Percentiles rank a stretch among this genome's conserved stretches.
These are phyloP conservation scores for Podosphaera xanthii DNA, from an alignment of 2,329 filamentous ascomycete genomes.

Conservation along the genomic window DNA sequence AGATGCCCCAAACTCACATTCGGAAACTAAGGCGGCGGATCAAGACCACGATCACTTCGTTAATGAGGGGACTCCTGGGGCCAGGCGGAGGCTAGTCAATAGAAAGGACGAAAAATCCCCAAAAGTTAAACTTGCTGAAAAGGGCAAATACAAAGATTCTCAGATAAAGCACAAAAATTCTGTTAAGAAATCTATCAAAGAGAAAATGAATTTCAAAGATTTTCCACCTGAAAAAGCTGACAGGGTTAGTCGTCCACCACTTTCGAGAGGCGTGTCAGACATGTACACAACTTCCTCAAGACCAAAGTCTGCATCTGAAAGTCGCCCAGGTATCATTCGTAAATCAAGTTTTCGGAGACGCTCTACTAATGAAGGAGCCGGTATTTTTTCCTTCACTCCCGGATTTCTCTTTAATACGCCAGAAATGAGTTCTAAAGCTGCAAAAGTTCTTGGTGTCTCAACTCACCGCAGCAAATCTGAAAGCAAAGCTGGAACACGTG, in stretches of 20 bases:
- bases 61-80: constrained; percentile 49
- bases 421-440: constrained; percentile 51
- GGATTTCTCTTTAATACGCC: constrained; percentile 30
- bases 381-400: constrained; percentile 48
- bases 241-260: constrained; percentile 20
- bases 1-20: constrained; percentile 18
- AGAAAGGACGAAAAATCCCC: constrained; percentile 18
- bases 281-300: constrained; percentile 50
- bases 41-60: constrained; percentile 60
- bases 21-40: constrained; percentile 30
- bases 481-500: constrained; percentile 24
- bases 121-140: not conserved
- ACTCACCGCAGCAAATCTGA: constrained; percentile 24
- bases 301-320: constrained; percentile 45
- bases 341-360: constrained; percentile 42
- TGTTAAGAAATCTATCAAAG: constrained; percentile 14
- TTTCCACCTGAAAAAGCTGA: constrained; percentile 40
- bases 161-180: constrained; percentile 1
- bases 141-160: not conserved
- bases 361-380: constrained; percentile 37
- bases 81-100: constrained; percentile 40
- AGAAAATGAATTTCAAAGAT: constrained; percentile 21
- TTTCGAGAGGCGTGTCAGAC: constrained; percentile 28
- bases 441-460: constrained; percentile 46
- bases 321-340: constrained; percentile 29